These are phyloP conservation scores for Darksidea phi DNA, from an alignment of 495 filamentous ascomycete species.

Conservation along the genomic window DNA sequence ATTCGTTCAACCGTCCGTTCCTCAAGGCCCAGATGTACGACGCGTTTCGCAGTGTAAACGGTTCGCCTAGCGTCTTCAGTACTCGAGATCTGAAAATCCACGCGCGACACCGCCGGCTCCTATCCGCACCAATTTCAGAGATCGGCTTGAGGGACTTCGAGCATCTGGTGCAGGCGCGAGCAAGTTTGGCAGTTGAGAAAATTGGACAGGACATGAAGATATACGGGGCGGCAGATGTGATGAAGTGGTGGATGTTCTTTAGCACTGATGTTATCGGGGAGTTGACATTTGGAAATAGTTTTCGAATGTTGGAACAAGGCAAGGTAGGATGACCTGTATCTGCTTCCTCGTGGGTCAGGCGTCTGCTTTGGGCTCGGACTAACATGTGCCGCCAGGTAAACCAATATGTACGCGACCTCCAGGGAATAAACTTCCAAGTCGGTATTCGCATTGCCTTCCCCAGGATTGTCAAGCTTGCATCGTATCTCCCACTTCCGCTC, in stretches of 20 bases:
- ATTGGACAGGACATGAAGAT: not conserved
- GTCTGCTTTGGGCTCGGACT: too few species aligned
- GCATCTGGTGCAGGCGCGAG: not conserved
- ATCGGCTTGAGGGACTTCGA: not conserved
- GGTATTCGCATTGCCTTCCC: not conserved
- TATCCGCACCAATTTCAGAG: slow-evolving; percentile 4
- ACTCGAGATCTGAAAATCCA: not conserved
- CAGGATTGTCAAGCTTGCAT: not conserved
- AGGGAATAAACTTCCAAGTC: not conserved
- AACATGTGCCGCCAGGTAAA: slow-evolving; percentile 5
- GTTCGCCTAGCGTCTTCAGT: not conserved
- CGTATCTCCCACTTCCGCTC: not conserved
- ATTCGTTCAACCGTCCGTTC: not conserved
- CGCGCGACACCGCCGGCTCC: not conserved
- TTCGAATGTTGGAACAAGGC: slow-evolving; percentile 54
- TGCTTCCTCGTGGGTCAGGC: not conserved
- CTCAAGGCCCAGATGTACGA: not conserved
- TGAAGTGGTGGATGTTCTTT: slow-evolving; percentile 60
- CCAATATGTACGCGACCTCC: slow-evolving; percentile 3
- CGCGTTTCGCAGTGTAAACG: not conserved
- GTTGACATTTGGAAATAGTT: slow-evolving; percentile 59
- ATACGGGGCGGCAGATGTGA: slow-evolving; percentile 45
- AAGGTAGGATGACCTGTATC: slow-evolving; percentile 37
- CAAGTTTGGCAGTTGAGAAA: not conserved
- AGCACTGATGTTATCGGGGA: slow-evolving; percentile 57